Conservation (phyloP, 345 rosid species). For the Fremontodendron californicum region DNA sequence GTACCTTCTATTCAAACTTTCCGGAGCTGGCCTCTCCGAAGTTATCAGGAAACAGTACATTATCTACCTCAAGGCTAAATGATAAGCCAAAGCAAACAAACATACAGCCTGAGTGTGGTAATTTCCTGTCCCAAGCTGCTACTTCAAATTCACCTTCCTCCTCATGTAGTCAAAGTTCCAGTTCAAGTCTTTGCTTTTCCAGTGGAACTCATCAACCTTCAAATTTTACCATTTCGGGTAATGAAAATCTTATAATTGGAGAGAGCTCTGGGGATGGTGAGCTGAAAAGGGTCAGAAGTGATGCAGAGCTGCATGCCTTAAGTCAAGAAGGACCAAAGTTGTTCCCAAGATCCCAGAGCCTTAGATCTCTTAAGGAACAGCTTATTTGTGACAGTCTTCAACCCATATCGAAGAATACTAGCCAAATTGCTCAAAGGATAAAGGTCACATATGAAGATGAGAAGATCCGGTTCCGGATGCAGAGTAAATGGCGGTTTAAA, state of each 20-base stretch:
- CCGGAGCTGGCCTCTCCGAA: conserved; percentile 61
- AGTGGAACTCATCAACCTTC: conserved; percentile 53
- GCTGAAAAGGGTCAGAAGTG: conserved; percentile 42
- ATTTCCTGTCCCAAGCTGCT: conserved; percentile 22
- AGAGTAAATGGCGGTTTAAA: conserved; percentile 38
- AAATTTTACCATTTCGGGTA: conserved; percentile 12
- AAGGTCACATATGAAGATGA: conserved; percentile 65
- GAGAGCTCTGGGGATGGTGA: conserved; percentile 28
- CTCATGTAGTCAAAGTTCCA: conserved; percentile 65
- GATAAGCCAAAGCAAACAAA: conserved; percentile 26
- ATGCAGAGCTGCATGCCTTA: conserved; percentile 43
- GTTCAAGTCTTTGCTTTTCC: conserved; percentile 71
- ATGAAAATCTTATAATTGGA: conserved; percentile 26
- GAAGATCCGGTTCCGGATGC: conserved; percentile 68
- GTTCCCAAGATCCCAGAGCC: conserved; percentile 49
- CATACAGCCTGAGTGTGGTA: conserved; percentile 29
- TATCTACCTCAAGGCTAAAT: conserved; percentile 18
- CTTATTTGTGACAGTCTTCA: conserved; percentile 30
- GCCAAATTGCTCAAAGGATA: conserved; percentile 41
- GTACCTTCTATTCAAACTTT: conserved; percentile 64
- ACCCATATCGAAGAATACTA: conserved; percentile 16
- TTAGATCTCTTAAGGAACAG: conserved; percentile 29
- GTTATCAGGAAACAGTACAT: conserved; percentile 28
- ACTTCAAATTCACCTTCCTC: conserved; percentile 60
- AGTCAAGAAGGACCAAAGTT: conserved; percentile 37